Base-by-base conservation (phyloP, 371 early-diverging fungal species). In the Paramicrosporidium saccamoebae region DNA sequence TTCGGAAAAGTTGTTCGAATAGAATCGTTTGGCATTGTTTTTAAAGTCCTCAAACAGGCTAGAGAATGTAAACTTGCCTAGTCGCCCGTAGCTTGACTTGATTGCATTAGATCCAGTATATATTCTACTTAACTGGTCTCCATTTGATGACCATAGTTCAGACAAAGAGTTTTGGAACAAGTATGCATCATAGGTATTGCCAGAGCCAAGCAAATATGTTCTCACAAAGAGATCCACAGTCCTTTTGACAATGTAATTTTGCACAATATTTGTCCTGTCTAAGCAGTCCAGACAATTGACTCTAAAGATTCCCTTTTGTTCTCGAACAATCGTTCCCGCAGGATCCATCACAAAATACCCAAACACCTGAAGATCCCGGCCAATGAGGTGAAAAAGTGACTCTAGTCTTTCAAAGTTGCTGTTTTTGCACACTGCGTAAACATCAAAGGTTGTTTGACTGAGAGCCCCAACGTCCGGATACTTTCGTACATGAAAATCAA, bases 61-160 rank as follows among this genome's bases (percentile, higher is more conserved):
- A 5, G 41, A 28, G 28, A 30, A 42, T 1, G 35, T 49, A 2
- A 35, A 46, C 35, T 81, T 88, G 17, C 82, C 94, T 2, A 71
- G 64, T 12, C 72, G 46, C 0, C 92, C 84, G 19, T 74, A 61
- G 3, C 73, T 64, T 1, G 79, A 68, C 30, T 86, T 84, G 2
- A 96, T 50, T 3, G 97, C 96, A 2, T 78, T 77, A 13, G 98
- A 96, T 7, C 99, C 98, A 1, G 98, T 68, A 42, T 98, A 98
- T 12, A 88, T 71, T 20, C 57, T 58, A 12, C 81, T 77, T 2
- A 98, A 37, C 19, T 53, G 53, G 39, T 98, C 88, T 1, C 90
- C 98, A 39, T 95, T 84, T 29, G 74, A 64, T 1, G 73, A 77
- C 84, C 84, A 94, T n/a, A 86, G 33, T 20, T 61, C 52, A 2